Evolutionary conservation across 2,329 filamentous ascomycete species (phyloP), one percentile per base, ranked within the genome.

Genomic region (Fusarium aywerte): DNA sequence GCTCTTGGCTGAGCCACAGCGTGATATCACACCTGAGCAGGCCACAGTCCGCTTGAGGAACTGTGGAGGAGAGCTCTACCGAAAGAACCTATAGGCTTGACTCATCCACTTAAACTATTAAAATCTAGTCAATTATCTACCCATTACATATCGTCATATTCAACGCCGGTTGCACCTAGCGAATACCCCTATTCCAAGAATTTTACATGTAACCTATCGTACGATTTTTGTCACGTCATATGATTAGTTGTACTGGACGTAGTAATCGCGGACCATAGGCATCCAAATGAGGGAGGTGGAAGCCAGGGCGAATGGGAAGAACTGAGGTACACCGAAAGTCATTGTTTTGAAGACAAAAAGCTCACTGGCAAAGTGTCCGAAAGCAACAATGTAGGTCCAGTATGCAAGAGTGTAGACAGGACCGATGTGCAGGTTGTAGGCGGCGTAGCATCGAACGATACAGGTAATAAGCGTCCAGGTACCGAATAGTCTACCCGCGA

Each of bases 1-100:
- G 80, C 85, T 99, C 80, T 88, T 99, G 87, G 96, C 92, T 3
- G 96, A 99, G 81, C 95, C 96, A n/a, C 96, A 99, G 80, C 87
- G 96, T 60, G 96, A 99, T 77, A 98, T 99, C 73, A 99, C 96
- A 0, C 95, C 96, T 0, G 96, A 99, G 80, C 96, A 98, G 80
- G 96, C 96, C 2, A 91, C 96, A 15, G 89, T 88, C 25, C 88
- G 89, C 48, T 81, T 99, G 61, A 87, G 91, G 68, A 84, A 85
- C 58, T 94, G 93, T 67, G 92, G 89, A 5, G 93, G 93, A 16
- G 88, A 92, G 76, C 80, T 99, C 65, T 98, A 99, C 76, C 87
- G 96, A 68, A 93, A 90, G n/a, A 72, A 69, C 12, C 65, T 77
- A 57, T 66, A 69, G 58, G 50, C 31, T 78, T 40, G 52, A 43